These are phyloP conservation scores for Rasamsonia emersonii DNA, from an alignment of 2,329 filamentous ascomycete genomes.

Conservation along the genomic window DNA sequence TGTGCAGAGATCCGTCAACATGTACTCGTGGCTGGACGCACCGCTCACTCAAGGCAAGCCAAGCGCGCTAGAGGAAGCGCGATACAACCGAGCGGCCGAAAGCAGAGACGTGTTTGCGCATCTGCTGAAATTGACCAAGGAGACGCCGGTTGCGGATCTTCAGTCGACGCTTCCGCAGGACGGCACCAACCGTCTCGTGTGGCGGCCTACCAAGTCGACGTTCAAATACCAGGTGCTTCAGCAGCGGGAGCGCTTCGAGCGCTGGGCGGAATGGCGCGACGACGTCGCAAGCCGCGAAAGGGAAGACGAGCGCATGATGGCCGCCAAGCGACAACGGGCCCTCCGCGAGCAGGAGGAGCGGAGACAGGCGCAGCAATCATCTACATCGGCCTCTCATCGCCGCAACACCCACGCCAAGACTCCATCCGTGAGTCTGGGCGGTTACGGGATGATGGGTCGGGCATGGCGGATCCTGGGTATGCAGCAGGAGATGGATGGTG, in stretches of 20 bases:
- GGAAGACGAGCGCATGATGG: constrained; percentile 27
- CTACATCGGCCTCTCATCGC: constrained; percentile 4
- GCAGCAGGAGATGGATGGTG: constrained; percentile 21
- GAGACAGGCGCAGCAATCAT: constrained; percentile 18
- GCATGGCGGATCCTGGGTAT: constrained; percentile 35
- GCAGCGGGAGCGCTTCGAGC: constrained; percentile 38
- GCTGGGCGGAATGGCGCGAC: constrained; percentile 37
- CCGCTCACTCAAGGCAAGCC: constrained; percentile 24
- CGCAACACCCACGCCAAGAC: constrained; percentile 9
- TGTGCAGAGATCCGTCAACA: constrained; percentile 29
- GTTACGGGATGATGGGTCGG: constrained; percentile 32
- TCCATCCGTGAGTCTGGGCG: constrained; percentile 22
- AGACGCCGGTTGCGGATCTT: constrained; percentile 31
- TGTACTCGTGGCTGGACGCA: constrained; percentile 37
- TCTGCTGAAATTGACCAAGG: constrained; percentile 35
- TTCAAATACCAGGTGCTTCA: constrained; percentile 35
- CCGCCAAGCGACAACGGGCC: constrained; percentile 24
- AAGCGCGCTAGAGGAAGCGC: constrained; percentile 21
- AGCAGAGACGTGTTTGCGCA: constrained; percentile 34
- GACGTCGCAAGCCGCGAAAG: constrained; percentile 31
- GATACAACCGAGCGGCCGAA: constrained; percentile 29
- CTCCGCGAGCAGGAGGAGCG: constrained; percentile 19
- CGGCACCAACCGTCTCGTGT: constrained; percentile 21
- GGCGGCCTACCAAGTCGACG: constrained; percentile 36
- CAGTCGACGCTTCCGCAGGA: constrained; percentile 23